phyloP scores from a whole-genome alignment of 2,329 filamentous ascomycete genomes.

The Claviceps capensis region DNA sequence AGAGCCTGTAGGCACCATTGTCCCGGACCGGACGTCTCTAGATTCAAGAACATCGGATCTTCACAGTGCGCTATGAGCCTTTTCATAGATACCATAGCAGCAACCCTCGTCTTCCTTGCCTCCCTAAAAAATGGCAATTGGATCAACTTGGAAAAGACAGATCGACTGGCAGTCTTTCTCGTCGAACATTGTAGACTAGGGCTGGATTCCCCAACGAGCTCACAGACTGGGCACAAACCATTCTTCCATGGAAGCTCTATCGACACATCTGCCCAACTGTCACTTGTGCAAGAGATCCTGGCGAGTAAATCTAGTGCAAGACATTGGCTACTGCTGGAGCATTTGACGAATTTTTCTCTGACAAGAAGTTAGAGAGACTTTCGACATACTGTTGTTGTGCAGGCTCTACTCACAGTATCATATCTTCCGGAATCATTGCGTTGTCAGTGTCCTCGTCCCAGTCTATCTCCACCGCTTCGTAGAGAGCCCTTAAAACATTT shows the following conservation, averaged over 20 bases:
- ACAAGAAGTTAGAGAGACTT: slow-evolving; percentile 9
- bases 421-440: slow-evolving; percentile 18
- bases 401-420: slow-evolving; percentile 31
- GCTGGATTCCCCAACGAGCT: neutral
- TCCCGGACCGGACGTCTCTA: slow-evolving; percentile 54
- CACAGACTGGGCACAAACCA: slow-evolving; percentile 15
- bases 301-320: slow-evolving; percentile 41
- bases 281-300: slow-evolving; percentile 24
- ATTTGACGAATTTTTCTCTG: slow-evolving; percentile 28
- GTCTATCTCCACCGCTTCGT: slow-evolving; percentile 17
- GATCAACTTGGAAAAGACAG: slow-evolving; percentile 33
- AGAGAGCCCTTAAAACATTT: slow-evolving; percentile 12
- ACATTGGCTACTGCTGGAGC: slow-evolving; percentile 37
- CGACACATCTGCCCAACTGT: slow-evolving; percentile 2
- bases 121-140: slow-evolving; percentile 31
- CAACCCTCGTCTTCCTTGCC: slow-evolving; percentile 49
- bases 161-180: slow-evolving; percentile 25
- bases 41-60: slow-evolving; percentile 44
- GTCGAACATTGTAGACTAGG: slow-evolving; percentile 2
- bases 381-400: neutral
- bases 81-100: slow-evolving; percentile 58
- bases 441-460: slow-evolving; percentile 6
- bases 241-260: neutral
- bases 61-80: slow-evolving; percentile 55
- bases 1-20: slow-evolving; percentile 74